These are phyloP conservation scores for Fusarium coicis DNA, from an alignment of 2,329 filamentous ascomycete species.

Conservation along the genomic window DNA sequence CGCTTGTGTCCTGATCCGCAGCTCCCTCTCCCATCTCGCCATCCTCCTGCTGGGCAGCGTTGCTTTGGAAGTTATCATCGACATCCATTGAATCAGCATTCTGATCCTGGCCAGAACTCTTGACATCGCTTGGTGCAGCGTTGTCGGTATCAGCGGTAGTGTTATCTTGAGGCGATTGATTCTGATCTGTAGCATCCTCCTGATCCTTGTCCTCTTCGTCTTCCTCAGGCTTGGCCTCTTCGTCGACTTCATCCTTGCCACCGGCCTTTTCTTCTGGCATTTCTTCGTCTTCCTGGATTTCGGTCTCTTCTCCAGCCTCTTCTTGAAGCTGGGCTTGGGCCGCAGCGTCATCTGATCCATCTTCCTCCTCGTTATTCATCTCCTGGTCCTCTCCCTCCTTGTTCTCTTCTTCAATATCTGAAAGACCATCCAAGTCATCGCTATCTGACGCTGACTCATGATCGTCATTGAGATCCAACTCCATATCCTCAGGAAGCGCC, in stretches of 20 bases:
- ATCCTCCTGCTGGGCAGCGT: conserved; percentile 72
- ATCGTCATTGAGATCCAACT: conserved; percentile 83
- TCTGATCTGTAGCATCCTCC: conserved; percentile 58
- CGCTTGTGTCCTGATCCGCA: conserved; percentile 70
- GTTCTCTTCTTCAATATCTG: conserved; percentile 61
- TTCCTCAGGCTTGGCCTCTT: conserved; percentile 56
- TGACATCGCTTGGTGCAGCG: conserved; percentile 70
- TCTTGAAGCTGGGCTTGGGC: conserved; percentile 52
- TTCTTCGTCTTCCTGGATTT: conserved; percentile 68
- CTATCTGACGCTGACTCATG: conserved; percentile 65
- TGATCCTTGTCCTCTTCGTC: conserved; percentile 66
- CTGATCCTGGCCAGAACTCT: conserved; percentile 72
- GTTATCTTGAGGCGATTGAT: conserved; percentile 57
- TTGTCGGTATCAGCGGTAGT: conserved; percentile 68
- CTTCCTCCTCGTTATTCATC: conserved; percentile 50
- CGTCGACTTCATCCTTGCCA: conserved; percentile 59
- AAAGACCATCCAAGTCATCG: conserved; percentile 69
- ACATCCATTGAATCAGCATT: conserved; percentile 72
- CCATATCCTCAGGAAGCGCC: conserved; percentile 88
- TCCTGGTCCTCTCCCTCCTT: conserved; percentile 53
- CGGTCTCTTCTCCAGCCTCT: conserved; percentile 55
- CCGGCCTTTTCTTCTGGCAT: conserved; percentile 59
- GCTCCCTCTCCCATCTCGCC: conserved; percentile 73
- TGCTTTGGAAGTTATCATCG: conserved; percentile 68
- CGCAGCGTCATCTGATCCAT: conserved; percentile 54